phyloP scores from a whole-genome alignment of 2,329 filamentous ascomycete species.

The Phyllachora maydis region DNA sequence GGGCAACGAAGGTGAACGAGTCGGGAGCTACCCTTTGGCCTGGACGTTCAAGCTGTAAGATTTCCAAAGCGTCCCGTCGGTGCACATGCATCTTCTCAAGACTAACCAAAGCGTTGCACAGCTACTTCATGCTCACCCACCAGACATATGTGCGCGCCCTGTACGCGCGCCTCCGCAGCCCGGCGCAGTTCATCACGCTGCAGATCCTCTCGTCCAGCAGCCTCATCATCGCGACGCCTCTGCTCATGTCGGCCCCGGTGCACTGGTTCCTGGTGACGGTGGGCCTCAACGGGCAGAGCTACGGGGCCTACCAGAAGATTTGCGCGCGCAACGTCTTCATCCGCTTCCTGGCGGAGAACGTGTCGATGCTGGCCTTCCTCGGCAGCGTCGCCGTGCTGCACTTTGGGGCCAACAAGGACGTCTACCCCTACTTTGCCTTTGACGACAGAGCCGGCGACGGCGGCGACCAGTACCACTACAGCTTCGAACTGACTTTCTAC shows the following conservation, averaged over 20 bases:
- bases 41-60: constrained; percentile 51
- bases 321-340: constrained; percentile 47
- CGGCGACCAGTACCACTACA: constrained; percentile 26
- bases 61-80: background rate
- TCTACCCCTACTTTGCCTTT: constrained; percentile 52
- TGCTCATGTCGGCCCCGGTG: constrained; percentile 38
- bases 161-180: constrained; percentile 46
- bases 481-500: constrained; percentile 41
- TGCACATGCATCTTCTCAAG: background rate
- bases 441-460: constrained; percentile 20
- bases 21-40: constrained; percentile 48
- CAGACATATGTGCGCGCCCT: constrained; percentile 51
- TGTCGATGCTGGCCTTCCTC: constrained; percentile 46
- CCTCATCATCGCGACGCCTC: constrained; percentile 40
- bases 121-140: constrained; percentile 48
- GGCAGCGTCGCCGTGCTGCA: constrained; percentile 45
- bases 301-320: constrained; percentile 43
- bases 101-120: constrained; percentile 8
- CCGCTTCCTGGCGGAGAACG: constrained; percentile 44
- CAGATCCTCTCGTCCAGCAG: constrained; percentile 41
- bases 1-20: constrained; percentile 41
- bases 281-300: constrained; percentile 35
- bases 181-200: constrained; percentile 41
- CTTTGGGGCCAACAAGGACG: constrained; percentile 44
- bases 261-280: constrained; percentile 33